These are phyloP conservation scores for Alternaria sp. DNA, from an alignment of 2,329 filamentous ascomycete species.

Conservation along the genomic window DNA sequence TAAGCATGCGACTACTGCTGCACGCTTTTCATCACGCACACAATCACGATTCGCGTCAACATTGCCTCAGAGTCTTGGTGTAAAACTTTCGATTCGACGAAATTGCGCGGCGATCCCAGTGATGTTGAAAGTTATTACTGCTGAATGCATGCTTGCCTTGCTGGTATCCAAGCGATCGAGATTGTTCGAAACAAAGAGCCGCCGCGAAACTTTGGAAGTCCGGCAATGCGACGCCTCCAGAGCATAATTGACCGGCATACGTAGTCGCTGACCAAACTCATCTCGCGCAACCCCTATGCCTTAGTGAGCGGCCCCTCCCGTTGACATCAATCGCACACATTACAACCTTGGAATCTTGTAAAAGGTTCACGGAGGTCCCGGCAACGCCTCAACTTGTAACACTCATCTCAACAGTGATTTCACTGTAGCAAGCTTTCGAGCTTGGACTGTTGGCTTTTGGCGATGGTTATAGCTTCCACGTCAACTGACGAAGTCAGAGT, in stretches of 20 bases:
- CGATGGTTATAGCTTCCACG: not conserved
- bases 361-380: not conserved
- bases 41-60: not conserved
- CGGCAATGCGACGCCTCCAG: not conserved
- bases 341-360: not conserved
- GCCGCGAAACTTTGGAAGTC: not conserved
- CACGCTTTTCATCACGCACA: not conserved
- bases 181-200: not conserved
- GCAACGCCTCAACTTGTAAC: not conserved
- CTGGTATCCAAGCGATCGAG: not conserved
- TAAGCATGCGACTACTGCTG: not conserved
- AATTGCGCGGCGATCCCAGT: not conserved
- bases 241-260: not conserved
- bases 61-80: not conserved
- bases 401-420: not conserved
- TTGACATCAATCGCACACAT: not conserved
- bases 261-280: not conserved
- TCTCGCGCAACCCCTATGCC: not conserved
- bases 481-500: slow-evolving; percentile 3
- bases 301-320: not conserved
- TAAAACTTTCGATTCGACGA: not conserved
- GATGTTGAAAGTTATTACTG: not conserved
- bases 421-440: not conserved
- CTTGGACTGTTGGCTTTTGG: slow-evolving; percentile 2
- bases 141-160: not conserved